Evolutionary conservation across 164 flowering plant genomes (phyloP), one percentile per base, ranked within the genome.

Genomic region (Magnolia sinica): DNA sequence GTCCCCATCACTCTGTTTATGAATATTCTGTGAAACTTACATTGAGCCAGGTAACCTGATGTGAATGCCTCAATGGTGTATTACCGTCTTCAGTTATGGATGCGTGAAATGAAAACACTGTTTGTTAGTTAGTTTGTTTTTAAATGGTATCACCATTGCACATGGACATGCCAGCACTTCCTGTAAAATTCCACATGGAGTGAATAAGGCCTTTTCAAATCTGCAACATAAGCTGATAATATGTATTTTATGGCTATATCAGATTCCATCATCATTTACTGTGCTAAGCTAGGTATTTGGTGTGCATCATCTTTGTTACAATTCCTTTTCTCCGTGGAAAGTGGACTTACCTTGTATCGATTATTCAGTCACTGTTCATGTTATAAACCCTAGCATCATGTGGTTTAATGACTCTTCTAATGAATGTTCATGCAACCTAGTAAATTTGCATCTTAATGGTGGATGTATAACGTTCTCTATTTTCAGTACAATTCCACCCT

Each of bases 401-500:
- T 9, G 3, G 61, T 55, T 16, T 55, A 11, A 55, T 55, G 61
- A 55, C 61, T 11, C 61, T 11, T 55, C 61, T 55, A 55, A 55
- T 11, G 4, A 55, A 55, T 55, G 10, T 55, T 10, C 16, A 55
- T 55, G 61, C 61, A 55, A 55, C 61, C 18, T 55, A 11, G 18
- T 55, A 55, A 16, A 55, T 55, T 55, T 55, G 61, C 19, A 8
- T 55, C 16, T 55, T 11, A 55, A 55, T 55, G 18, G 13, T 55
- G 61, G 8, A 55, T 55, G 10, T 55, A 11, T 55, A 55, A 64
- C 24, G 10, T 76, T 66, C 58, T 50, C 4, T 70, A 49, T n/a
- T 74, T 63, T 79, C 67, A 96, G 99, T 71, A 90, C 87, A 73
- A 88, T 96, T 66, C 91, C 91, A 79, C 98, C 98, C 7, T 92